Evolutionary conservation across 2,329 filamentous ascomycete genomes (phyloP).

Genomic region (Neocatenulostroma microsporum): DNA sequence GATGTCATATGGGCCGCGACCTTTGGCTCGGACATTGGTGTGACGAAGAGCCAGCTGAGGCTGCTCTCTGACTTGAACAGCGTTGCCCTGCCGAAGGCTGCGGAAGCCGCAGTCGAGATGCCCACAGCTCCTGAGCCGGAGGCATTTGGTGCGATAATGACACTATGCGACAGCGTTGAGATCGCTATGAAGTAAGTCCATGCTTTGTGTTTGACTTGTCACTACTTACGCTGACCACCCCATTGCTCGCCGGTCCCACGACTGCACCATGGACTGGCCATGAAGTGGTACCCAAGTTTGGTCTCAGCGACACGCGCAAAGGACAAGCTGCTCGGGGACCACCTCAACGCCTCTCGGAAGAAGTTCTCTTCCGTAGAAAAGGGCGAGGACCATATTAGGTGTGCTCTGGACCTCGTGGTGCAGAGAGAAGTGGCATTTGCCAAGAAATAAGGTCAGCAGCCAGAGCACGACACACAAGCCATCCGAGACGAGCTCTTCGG

Average conservation of each 20-base stretch:
- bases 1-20: constrained; percentile 35
- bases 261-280: constrained; percentile 18
- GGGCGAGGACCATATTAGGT: constrained; percentile 25
- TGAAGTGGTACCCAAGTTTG: constrained; percentile 10
- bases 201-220: too few relatives aligned
- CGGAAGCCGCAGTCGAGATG: constrained; percentile 11
- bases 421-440: constrained; percentile 29
- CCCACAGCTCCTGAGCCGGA: constrained; percentile 16
- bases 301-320: constrained; percentile 14
- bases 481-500: constrained; percentile 26
- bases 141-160: constrained; percentile 17
- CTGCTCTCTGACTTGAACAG: constrained; percentile 9
- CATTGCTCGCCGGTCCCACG: constrained; percentile 21
- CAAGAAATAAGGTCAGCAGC: constrained; percentile 26
- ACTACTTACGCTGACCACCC: too few relatives aligned
- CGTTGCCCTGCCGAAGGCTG: constrained; percentile 1
- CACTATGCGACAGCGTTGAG: constrained; percentile 16
- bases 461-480: constrained; percentile 20
- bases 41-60: constrained; percentile 15
- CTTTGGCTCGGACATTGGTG: constrained; percentile 31
- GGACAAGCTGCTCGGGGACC: constrained; percentile 27
- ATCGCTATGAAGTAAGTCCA: constrained; percentile 13
- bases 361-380: constrained; percentile 15
- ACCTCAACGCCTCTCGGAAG: constrained; percentile 28
- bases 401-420: constrained; percentile 32